Percentiles rank a stretch among this genome's conserved stretches.
Conservation (phyloP, 2,329 filamentous ascomycete species). For the Penicillium expansum region DNA sequence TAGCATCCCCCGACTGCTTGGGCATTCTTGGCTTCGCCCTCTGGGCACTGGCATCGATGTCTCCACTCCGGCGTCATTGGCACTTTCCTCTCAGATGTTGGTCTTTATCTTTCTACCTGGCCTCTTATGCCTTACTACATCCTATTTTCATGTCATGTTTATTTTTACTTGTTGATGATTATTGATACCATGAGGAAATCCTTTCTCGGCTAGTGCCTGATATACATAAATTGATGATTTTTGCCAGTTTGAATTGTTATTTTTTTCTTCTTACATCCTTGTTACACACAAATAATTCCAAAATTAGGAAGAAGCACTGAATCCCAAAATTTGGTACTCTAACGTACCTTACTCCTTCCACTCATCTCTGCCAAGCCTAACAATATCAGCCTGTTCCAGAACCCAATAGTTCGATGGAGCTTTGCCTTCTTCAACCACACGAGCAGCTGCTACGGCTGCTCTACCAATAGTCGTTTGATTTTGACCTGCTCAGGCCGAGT, state of each 20-base stretch:
- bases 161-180: not conserved
- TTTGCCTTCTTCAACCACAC: slow-evolving; percentile 26
- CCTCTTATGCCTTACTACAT: not conserved
- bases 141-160: not conserved
- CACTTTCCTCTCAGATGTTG: not conserved
- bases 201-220: not conserved
- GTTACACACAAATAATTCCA: not conserved
- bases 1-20: too few species aligned
- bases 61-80: not conserved
- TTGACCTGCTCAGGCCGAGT: slow-evolving; percentile 20
- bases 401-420: slow-evolving; percentile 32
- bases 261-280: not conserved
- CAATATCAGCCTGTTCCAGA: slow-evolving; percentile 30
- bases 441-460: slow-evolving; percentile 30
- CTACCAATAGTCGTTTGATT: slow-evolving; percentile 29
- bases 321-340: too few species aligned
- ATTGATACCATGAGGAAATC: not conserved
- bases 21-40: not conserved
- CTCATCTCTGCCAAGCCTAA: slow-evolving; percentile 30
- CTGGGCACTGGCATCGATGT: not conserved
- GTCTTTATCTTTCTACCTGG: not conserved
- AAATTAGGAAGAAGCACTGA: not conserved
- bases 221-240: not conserved
- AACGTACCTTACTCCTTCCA: slow-evolving; percentile 22
- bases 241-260: not conserved